These are phyloP conservation scores for Elsinoe fawcettii DNA, from an alignment of 2,329 filamentous ascomycete genomes.

Conservation along the genomic window DNA sequence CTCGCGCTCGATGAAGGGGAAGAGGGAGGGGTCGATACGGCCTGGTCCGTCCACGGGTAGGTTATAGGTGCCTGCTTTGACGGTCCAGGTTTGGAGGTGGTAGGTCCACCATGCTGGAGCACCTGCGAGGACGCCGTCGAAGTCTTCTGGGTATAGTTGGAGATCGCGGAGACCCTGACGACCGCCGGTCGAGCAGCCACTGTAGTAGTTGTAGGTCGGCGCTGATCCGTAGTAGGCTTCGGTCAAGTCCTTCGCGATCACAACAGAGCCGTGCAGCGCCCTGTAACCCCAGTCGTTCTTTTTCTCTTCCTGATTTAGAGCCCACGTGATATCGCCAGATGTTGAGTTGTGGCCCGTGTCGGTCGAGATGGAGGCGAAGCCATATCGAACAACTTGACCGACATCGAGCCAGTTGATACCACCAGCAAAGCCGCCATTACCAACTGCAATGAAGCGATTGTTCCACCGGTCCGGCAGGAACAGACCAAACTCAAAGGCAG, in stretches of 20 bases:
- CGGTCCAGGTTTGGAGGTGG: slow-evolving; percentile 40
- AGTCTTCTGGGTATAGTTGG: slow-evolving; percentile 48
- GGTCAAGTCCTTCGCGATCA: slow-evolving; percentile 41
- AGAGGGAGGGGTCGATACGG: slow-evolving; percentile 39
- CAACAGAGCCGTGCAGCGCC: slow-evolving; percentile 43
- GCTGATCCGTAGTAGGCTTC: slow-evolving; percentile 41
- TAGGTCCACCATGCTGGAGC: slow-evolving; percentile 46
- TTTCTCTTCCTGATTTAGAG: slow-evolving; percentile 30
- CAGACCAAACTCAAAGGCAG: slow-evolving; percentile 27
- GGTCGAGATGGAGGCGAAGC: slow-evolving; percentile 39
- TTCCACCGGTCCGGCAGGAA: slow-evolving; percentile 30
- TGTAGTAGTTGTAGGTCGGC: slow-evolving; percentile 45
- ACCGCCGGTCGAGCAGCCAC: slow-evolving; percentile 54
- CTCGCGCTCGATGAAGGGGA: slow-evolving; percentile 38
- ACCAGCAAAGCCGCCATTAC: slow-evolving; percentile 42
- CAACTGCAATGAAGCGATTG: slow-evolving; percentile 32
- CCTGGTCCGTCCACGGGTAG: slow-evolving; percentile 38
- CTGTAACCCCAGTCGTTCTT: slow-evolving; percentile 35
- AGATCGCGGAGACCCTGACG: slow-evolving; percentile 50
- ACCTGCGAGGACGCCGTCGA: slow-evolving; percentile 50
- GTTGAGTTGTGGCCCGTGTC: slow-evolving; percentile 40
- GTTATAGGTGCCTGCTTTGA: slow-evolving; percentile 42
- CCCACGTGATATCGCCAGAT: slow-evolving; percentile 31
- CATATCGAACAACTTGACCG: slow-evolving; percentile 34
- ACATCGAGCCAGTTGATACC: slow-evolving; percentile 45